Base-by-base conservation (phyloP, 2,329 filamentous ascomycete genomes). In the Fusarium sp. region DNA sequence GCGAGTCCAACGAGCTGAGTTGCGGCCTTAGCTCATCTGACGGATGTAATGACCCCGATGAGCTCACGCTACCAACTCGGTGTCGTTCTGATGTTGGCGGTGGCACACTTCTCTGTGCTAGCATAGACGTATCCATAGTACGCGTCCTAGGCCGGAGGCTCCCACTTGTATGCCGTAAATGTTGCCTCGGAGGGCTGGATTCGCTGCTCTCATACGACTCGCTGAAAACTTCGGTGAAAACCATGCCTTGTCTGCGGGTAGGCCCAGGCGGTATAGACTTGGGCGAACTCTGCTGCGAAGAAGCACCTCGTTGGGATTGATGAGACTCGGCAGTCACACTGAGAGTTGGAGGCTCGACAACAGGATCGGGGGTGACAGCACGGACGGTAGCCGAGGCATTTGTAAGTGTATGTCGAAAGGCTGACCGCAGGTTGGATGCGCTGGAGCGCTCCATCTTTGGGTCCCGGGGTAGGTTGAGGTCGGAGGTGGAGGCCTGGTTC, bases 21-120 rank as follows among this genome's bases (percentile, higher is more conserved):
- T 77, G 23, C 79, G 76, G 23, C 21, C 80, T 82, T 57, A 81
- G 79, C 39, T 86, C 84, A 21, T 87, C 84, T 58, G 83, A 78
- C 47, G 84, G 82, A 48, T 83, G 81, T 46, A 86, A 82, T 6
- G 88, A 85, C 6, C 83, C 74, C 10, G 88, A 84, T 35, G 89
- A 90, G 70, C 90, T 89, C 70, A 93, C 87, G 27, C 91, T 93
- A 48, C 90, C 89, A 41, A 93, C 87, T 50, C 90, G 85, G 71
- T 89, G 87, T 50, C 90, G 85, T 69, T 88, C 85, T 35, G 75
- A 59, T 6, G 76, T 69, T n/a, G 79, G 74, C 29, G 79, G 73
- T 35, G 79, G 73, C 14, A 79, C 74, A 18, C 75, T 76, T 50
- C 76, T 75, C 45, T 85, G 81, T 54, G 81, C 83, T 39, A 86